These are phyloP conservation scores for Trichopus zeylanicus DNA, from an alignment of 116 monocot species.

Conservation along the genomic window DNA sequence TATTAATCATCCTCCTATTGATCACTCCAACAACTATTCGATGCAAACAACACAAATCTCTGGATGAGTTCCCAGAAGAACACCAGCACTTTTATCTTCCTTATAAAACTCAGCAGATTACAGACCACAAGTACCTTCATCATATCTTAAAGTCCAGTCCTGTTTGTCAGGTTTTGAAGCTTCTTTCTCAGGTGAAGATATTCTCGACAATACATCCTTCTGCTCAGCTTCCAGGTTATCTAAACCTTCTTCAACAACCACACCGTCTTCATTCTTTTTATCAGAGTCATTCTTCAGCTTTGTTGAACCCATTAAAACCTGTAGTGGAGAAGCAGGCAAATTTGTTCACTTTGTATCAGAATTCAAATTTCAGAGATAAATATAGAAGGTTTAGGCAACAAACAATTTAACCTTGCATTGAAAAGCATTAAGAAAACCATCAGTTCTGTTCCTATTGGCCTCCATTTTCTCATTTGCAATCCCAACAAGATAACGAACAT, in stretches of 20 bases:
- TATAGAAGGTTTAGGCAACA: not conserved
- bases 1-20: too few species aligned
- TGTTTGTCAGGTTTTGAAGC: slow-evolving; percentile 5
- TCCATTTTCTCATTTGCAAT: slow-evolving; percentile 95
- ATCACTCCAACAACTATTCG: too few species aligned
- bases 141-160: slow-evolving; percentile 1
- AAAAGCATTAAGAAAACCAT: slow-evolving; percentile 46
- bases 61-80: slow-evolving; percentile 5
- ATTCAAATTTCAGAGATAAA: not conserved
- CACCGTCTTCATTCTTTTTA: not conserved
- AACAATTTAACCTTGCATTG: slow-evolving; percentile 24
- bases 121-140: not conserved
- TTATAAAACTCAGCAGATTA: slow-evolving; percentile 1
- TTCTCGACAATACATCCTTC: not conserved
- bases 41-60: too few species aligned
- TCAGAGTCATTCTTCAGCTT: slow-evolving; percentile 8
- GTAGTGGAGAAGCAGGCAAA: too few species aligned
- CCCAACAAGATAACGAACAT: slow-evolving; percentile 55
- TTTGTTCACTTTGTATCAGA: not conserved
- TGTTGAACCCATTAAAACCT: slow-evolving; percentile 19
- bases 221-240: slow-evolving; percentile 13
- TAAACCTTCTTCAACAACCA: not conserved
- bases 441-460: slow-evolving; percentile 65
- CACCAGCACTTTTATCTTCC: slow-evolving; percentile 3
- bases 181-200: slow-evolving; percentile 6